Percentiles rank a stretch among this genome's conserved stretches.
These are phyloP conservation scores for Carallia pectinifolia DNA, from an alignment of 345 rosid species.

Conservation along the genomic window DNA sequence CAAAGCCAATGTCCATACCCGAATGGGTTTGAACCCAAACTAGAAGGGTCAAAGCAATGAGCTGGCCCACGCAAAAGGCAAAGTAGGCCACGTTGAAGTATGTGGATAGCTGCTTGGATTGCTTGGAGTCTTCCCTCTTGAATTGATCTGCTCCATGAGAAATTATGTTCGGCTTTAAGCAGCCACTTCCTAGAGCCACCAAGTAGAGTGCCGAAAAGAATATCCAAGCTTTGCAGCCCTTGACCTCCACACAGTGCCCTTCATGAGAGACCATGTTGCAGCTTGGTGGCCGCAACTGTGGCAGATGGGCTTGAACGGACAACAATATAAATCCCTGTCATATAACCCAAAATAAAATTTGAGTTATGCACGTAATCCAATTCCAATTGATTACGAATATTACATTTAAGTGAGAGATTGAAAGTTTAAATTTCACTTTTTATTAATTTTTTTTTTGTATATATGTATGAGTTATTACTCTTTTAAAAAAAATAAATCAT, in stretches of 20 bases:
- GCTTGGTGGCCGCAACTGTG: conserved; percentile 18
- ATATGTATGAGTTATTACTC: too few relatives aligned
- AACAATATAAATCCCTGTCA: conserved; percentile 19
- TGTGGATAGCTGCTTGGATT: conserved; percentile 17
- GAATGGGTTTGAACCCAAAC: conserved; percentile 24
- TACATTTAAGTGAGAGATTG: too few relatives aligned
- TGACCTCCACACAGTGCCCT: conserved; percentile 7
- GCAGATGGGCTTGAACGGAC: conserved; percentile 16
- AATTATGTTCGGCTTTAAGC: conserved; percentile 22
- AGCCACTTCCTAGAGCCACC: conserved; percentile 21
- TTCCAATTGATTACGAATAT: too few relatives aligned
- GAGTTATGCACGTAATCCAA: too few relatives aligned
- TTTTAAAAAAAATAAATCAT: too few relatives aligned
- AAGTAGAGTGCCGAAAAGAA: conserved; percentile 17
- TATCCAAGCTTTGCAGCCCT: conserved; percentile 16
- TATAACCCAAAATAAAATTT: too few relatives aligned
- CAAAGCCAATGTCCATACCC: conserved; percentile 22
- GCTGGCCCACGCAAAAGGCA: conserved; percentile 22
- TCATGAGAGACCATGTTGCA: conserved; percentile 8
- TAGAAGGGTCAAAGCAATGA: conserved; percentile 11
- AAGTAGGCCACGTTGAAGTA: conserved; percentile 20
- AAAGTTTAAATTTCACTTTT: too few relatives aligned
- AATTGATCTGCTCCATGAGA: conserved; percentile 22
- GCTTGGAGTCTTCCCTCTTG: background rate
- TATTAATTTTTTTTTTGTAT: too few relatives aligned